Evolutionary conservation across 345 rosid genomes (phyloP).

Genomic region (Eucalyptus globulus): DNA sequence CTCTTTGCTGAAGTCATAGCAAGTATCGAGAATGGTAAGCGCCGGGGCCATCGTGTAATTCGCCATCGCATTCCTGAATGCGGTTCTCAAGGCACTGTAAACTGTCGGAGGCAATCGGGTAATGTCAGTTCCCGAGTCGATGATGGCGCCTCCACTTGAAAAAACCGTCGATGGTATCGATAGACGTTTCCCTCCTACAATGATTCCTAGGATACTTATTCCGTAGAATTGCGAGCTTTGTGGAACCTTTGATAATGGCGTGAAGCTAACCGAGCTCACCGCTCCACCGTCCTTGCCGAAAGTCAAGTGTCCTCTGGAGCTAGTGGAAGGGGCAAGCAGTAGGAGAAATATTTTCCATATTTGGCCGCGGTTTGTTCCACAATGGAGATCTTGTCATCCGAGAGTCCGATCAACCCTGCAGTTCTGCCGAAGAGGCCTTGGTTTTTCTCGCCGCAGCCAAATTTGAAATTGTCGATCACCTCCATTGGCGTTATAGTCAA

Average conservation of each 20-base stretch:
- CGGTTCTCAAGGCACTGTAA: neutral
- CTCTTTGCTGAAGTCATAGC: conserved; percentile 4
- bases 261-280: neutral
- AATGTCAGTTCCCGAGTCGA: conserved; percentile 18
- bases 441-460: conserved; percentile 15
- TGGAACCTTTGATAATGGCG: neutral
- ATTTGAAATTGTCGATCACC: neutral
- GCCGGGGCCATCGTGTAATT: neutral
- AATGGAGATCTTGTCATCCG: neutral
- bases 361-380: neutral
- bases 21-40: conserved; percentile 1
- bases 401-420: neutral
- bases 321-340: conserved; percentile 4
- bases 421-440: neutral
- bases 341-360: conserved; percentile 4
- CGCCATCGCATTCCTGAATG: neutral
- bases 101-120: conserved; percentile 10
- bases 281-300: neutral
- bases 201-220: neutral
- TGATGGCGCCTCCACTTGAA: neutral
- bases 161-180: neutral
- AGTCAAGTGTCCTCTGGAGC: conserved; percentile 5
- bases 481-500: neutral
- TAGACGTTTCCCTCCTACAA: neutral
- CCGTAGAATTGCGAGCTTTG: neutral